Evolutionary conservation across 805 yeast genomes (phyloP).

Genomic region (Myxozyma lipomycoides): DNA sequence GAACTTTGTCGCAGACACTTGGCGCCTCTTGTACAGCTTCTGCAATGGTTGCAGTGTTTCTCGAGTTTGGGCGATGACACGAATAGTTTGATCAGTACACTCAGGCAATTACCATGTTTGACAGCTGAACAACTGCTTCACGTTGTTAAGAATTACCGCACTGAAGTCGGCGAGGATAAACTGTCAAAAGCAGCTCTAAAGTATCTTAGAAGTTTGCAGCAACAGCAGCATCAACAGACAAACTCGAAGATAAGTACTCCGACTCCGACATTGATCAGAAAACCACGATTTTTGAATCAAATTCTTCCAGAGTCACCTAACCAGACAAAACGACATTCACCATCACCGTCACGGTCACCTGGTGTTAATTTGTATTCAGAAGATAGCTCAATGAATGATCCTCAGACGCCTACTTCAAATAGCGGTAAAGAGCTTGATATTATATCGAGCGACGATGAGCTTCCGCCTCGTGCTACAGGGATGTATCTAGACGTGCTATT

Average conservation of each 20-base stretch:
- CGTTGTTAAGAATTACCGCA: slow-evolving; percentile 69
- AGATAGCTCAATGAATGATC: not conserved
- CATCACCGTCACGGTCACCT: slow-evolving; percentile 1
- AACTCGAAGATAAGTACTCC: not conserved
- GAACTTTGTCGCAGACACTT: slow-evolving; percentile 64
- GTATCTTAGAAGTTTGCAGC: slow-evolving; percentile 40
- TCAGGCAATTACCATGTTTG: slow-evolving; percentile 59
- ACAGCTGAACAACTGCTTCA: slow-evolving; percentile 68
- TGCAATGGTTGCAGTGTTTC: slow-evolving; percentile 89
- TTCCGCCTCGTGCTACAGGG: slow-evolving; percentile 7
- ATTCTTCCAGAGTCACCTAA: slow-evolving; percentile 10
- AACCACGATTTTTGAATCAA: slow-evolving; percentile 16
- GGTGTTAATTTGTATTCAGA: no score
- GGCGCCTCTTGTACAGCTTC: slow-evolving; percentile 67
- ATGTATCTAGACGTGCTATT: slow-evolving; percentile 37
- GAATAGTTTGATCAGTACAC: slow-evolving; percentile 40
- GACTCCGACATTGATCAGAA: slow-evolving; percentile 8
- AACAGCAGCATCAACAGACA: slow-evolving; percentile 13
- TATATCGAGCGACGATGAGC: slow-evolving; percentile 12
- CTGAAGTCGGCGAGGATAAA: slow-evolving; percentile 76
- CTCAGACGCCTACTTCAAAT: not conserved
- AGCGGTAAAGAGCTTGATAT: not conserved
- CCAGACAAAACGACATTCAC: no score
- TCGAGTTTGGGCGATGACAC: slow-evolving; percentile 58
- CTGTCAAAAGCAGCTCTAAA: slow-evolving; percentile 52